Conservation (phyloP, 75 land plant genomes). For the Cunninghamia lanceolata region DNA sequence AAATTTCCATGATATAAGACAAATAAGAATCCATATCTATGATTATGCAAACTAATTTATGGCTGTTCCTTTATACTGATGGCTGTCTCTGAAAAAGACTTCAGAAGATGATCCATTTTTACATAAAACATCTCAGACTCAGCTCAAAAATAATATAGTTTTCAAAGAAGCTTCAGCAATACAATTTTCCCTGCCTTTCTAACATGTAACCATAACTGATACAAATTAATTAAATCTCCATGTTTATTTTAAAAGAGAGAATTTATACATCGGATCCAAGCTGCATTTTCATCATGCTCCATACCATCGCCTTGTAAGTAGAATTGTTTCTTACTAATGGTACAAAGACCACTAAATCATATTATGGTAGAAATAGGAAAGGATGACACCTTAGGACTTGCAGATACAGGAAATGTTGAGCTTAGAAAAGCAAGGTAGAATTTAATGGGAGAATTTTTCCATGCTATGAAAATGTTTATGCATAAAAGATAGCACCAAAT, state of each 20-base stretch:
- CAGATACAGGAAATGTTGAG: not conserved
- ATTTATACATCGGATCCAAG: slow-evolving; percentile 69
- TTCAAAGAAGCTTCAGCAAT: not conserved
- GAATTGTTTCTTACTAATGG: not conserved
- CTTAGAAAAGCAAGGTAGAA: not conserved
- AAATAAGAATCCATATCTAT: not conserved
- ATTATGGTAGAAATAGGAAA: not conserved
- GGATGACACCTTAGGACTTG: not conserved
- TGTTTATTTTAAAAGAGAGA: not conserved
- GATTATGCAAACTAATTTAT: too few species aligned
- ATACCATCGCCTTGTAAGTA: slow-evolving; percentile 52
- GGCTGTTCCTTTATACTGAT: too few species aligned
- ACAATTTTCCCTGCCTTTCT: not conserved
- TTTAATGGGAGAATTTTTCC: not conserved
- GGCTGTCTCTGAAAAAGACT: too few species aligned
- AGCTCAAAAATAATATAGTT: not conserved
- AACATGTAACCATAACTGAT: not conserved
- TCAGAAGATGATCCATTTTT: not conserved
- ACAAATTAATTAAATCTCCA: not conserved
- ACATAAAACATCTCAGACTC: not conserved
- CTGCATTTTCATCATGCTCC: slow-evolving; percentile 89
- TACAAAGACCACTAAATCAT: not conserved
- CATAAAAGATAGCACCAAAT: not conserved
- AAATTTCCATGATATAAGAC: not conserved
- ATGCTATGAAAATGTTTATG: not conserved